A percentile compares a stretch with the other conserved stretches of the same genome.
These are phyloP conservation scores for Candida sp. DNA, from an alignment of 1,139 yeast genomes.

Conservation along the genomic window DNA sequence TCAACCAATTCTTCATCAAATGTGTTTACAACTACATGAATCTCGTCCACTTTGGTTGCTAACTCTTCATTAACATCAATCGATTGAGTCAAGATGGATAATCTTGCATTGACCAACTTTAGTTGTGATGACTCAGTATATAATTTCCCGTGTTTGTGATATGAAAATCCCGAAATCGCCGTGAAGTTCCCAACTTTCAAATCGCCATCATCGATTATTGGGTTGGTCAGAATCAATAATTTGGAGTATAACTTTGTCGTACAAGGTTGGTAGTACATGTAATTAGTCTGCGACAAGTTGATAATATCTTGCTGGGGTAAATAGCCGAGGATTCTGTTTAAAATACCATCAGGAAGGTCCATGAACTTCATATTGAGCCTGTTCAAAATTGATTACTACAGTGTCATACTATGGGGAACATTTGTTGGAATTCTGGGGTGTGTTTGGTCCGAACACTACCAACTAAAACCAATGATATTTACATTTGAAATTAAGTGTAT, in stretches of 20 bases:
- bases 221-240: slow-evolving; percentile 21
- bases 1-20: slow-evolving; percentile 5
- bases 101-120: slow-evolving; percentile 27
- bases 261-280: slow-evolving; percentile 33
- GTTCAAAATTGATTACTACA: too few species aligned
- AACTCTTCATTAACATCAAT: slow-evolving; percentile 26
- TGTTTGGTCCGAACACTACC: background rate
- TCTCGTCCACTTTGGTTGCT: slow-evolving; percentile 16
- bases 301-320: slow-evolving; percentile 33
- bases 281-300: slow-evolving; percentile 36
- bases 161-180: slow-evolving; percentile 22
- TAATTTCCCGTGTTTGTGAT: slow-evolving; percentile 5
- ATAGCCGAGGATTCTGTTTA: slow-evolving; percentile 17
- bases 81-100: slow-evolving; percentile 23
- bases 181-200: slow-evolving; percentile 21
- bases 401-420: background rate
- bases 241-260: slow-evolving; percentile 25
- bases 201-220: slow-evolving; percentile 19
- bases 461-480: too few species aligned
- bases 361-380: slow-evolving; percentile 2
- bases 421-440: background rate
- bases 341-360: slow-evolving; percentile 15
- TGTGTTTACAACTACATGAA: slow-evolving; percentile 17
- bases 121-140: slow-evolving; percentile 9
- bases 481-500: too few species aligned